A percentile compares a stretch with the other conserved stretches of the same genome.
phyloP scores from a whole-genome alignment of 148 eudicot species.

The Fagopyrum esculentum region DNA sequence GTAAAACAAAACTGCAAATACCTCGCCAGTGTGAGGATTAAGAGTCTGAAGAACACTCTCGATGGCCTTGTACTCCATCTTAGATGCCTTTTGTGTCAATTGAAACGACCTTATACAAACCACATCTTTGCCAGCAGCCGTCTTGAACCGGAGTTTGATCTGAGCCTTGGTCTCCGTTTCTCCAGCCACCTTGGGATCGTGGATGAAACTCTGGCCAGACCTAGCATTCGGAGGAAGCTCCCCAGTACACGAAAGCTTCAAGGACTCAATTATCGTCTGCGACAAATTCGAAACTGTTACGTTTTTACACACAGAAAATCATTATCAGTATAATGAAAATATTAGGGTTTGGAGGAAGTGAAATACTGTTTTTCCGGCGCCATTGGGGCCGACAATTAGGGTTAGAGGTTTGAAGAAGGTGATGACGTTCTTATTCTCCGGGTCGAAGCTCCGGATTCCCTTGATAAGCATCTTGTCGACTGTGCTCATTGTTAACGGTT shows the following conservation, averaged over 20 bases:
- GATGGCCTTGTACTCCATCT: constrained; percentile 97
- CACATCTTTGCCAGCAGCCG: constrained; percentile 93
- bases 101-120: constrained; percentile 97
- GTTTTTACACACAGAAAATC: background rate
- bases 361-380: constrained; percentile 91
- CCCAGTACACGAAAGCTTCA: constrained; percentile 95
- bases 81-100: constrained; percentile 84
- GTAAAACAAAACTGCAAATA: constrained; percentile 17
- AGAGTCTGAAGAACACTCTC: constrained; percentile 97
- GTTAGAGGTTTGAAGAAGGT: constrained; percentile 88
- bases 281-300: background rate
- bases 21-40: constrained; percentile 98
- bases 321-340: background rate
- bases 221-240: constrained; percentile 97
- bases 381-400: constrained; percentile 91
- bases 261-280: constrained; percentile 92
- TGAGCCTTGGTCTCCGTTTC: constrained; percentile 99
- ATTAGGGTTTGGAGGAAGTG: background rate
- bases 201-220: constrained; percentile 96
- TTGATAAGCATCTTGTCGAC: constrained; percentile 95
- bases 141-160: constrained; percentile 93
- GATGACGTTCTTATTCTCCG: constrained; percentile 86
- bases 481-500: constrained; percentile 61
- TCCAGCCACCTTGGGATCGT: constrained; percentile 99
- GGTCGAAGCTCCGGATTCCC: constrained; percentile 97